Evolutionary conservation across 129 eudicot genomes (phyloP).

Genomic region (Flaveria linearis): DNA sequence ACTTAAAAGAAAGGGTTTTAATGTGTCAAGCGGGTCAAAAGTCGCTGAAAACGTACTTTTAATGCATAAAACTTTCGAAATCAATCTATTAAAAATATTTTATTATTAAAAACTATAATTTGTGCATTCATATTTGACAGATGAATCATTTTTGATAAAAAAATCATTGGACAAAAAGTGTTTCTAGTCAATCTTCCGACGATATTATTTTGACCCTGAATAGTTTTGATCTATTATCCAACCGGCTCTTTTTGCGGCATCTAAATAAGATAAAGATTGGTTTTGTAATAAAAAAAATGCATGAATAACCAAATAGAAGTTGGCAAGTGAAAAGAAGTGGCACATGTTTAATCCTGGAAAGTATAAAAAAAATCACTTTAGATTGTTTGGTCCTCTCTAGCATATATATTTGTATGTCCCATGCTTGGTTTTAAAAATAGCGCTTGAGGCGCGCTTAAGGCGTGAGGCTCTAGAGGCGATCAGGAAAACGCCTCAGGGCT

Average conservation of each 20-base stretch:
- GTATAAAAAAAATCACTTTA: background rate
- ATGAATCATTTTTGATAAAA: background rate
- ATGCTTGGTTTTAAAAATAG: too few species aligned
- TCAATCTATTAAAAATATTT: background rate
- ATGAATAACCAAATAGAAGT: background rate
- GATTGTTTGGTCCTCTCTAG: slow-evolving; percentile 2
- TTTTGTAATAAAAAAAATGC: background rate
- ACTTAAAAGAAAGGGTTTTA: background rate
- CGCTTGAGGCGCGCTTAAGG: too few species aligned
- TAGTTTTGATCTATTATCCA: background rate
- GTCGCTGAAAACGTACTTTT: background rate
- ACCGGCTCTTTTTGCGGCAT: background rate
- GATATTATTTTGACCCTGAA: background rate
- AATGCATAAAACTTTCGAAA: background rate
- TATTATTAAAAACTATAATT: background rate
- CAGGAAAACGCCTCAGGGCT: too few species aligned
- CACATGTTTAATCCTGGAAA: background rate
- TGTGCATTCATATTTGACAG: background rate
- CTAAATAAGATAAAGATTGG: background rate
- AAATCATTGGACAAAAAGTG: background rate
- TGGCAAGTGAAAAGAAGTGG: slow-evolving; percentile 5
- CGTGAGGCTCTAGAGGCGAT: too few species aligned
- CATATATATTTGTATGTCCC: background rate
- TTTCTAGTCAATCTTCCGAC: background rate
- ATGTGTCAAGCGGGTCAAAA: background rate